phyloP scores from a whole-genome alignment of 441 rosid genomes.

The Brassica balearica region DNA sequence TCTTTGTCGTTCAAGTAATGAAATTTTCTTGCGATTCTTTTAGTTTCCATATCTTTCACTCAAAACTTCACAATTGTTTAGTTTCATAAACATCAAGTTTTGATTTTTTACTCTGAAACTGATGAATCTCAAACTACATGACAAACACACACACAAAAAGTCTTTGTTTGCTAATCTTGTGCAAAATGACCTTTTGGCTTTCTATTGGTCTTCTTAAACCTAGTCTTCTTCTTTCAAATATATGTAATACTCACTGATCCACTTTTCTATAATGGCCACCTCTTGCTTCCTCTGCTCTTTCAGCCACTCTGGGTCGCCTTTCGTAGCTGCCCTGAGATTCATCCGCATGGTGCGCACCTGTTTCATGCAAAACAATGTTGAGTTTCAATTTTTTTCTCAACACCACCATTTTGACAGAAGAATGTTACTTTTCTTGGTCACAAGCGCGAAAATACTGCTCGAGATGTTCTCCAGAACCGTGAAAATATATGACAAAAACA shows the following conservation, averaged over 20 bases:
- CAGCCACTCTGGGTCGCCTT: constrained; percentile 74
- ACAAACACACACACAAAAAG: not conserved
- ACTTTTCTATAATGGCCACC: constrained; percentile 59
- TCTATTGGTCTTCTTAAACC: constrained; percentile 1
- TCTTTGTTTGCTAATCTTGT: constrained; percentile 29
- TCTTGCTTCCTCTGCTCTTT: constrained; percentile 65
- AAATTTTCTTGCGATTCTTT: not conserved
- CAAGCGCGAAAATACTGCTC: constrained; percentile 66
- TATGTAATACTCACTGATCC: constrained; percentile 61
- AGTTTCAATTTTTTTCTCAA: not conserved
- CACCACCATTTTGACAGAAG: not conserved
- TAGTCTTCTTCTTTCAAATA: constrained; percentile 45
- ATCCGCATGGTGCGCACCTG: constrained; percentile 80
- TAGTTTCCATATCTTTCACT: not conserved
- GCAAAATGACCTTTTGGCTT: not conserved
- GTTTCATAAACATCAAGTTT: not conserved
- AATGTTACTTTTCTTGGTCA: constrained; percentile 60
- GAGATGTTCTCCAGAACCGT: constrained; percentile 74
- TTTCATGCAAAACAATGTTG: constrained; percentile 10
- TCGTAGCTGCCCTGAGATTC: constrained; percentile 55
- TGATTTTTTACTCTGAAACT: not conserved
- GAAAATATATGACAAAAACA: not conserved
- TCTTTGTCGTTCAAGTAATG: not conserved
- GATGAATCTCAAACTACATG: constrained; percentile 1
- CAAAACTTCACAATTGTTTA: not conserved